A percentile compares a stretch with the other conserved stretches of the same genome.
These are phyloP conservation scores for Chlamydomonas sphaeroides DNA, from an alignment of 139 green algal genomes.

Conservation along the genomic window DNA sequence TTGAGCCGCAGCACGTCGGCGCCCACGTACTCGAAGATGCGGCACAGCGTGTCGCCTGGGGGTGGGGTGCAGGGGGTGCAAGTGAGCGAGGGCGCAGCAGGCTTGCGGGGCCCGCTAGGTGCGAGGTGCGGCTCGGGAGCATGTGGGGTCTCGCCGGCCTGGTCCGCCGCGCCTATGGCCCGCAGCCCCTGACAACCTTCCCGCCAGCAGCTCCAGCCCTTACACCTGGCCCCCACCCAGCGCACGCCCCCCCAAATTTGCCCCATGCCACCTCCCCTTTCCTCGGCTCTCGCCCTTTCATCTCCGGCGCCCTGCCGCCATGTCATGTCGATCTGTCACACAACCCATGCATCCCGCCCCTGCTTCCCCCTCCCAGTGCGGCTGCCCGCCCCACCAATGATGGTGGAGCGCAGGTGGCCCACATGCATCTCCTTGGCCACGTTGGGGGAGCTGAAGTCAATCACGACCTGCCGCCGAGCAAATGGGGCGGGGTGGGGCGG, in stretches of 20 bases:
- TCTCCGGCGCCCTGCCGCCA: too few relatives aligned
- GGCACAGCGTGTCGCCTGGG: slow-evolving; percentile 68
- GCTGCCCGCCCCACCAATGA: slow-evolving; percentile 86
- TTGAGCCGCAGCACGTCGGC: slow-evolving; percentile 93
- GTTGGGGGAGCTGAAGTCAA: slow-evolving; percentile 98
- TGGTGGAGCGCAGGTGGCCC: slow-evolving; percentile 96
- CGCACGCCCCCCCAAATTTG: too few relatives aligned
- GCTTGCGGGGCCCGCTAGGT: too few relatives aligned
- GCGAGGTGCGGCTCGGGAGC: too few relatives aligned
- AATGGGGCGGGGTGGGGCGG: not conserved
- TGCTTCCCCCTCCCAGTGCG: not conserved
- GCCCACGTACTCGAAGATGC: slow-evolving; percentile 88
- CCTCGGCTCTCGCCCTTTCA: too few relatives aligned
- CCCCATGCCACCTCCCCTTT: too few relatives aligned
- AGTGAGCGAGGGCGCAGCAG: not conserved
- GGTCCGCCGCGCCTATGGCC: too few relatives aligned
- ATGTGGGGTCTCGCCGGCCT: too few relatives aligned
- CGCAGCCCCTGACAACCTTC: not conserved
- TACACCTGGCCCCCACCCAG: too few relatives aligned
- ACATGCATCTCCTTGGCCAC: slow-evolving; percentile 99
- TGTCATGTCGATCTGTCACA: too few relatives aligned
- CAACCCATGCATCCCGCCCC: not conserved
- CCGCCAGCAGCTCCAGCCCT: not conserved
- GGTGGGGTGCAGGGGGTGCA: not conserved
- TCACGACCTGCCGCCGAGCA: slow-evolving; percentile 67